Evolutionary conservation across 768 basidiomycete genomes (phyloP).

Genomic region (Tremella yokohamensis): DNA sequence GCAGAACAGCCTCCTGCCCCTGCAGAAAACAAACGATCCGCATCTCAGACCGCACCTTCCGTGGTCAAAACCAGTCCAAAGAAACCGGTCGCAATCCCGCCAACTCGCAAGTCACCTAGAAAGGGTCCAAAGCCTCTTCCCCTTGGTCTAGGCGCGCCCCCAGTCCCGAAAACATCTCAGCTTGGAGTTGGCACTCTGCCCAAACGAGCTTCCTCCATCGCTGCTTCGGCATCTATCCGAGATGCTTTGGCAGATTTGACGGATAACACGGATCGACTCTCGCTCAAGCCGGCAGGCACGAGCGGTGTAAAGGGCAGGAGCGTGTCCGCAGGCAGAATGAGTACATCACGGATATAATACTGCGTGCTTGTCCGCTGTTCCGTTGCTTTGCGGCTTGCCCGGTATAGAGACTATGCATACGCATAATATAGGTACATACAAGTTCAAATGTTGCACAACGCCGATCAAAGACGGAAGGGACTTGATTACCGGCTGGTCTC

Average conservation of each 20-base stretch:
- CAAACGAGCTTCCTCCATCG: neutral
- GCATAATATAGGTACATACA: conserved; percentile 1
- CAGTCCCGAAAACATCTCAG: no score
- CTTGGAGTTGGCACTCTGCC: neutral
- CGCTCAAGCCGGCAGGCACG: neutral
- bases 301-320: neutral
- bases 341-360: no score
- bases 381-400: no score
- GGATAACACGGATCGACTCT: neutral
- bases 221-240: neutral
- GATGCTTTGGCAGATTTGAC: neutral
- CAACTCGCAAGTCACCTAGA: conserved; percentile 1
- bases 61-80: no score
- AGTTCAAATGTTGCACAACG: neutral
- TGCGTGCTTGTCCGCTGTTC: no score
- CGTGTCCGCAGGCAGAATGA: neutral
- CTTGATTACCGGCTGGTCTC: conserved; percentile 35
- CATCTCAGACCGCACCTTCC: no score
- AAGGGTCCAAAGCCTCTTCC: neutral
- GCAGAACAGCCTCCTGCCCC: neutral
- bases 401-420: conserved; percentile 2
- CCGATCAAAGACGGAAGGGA: neutral
- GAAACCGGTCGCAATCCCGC: no score
- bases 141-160: no score
- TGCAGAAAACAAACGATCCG: neutral